These are phyloP conservation scores for Zymoseptoria ardabiliae DNA, from an alignment of 2,329 filamentous ascomycete species.

Conservation along the genomic window DNA sequence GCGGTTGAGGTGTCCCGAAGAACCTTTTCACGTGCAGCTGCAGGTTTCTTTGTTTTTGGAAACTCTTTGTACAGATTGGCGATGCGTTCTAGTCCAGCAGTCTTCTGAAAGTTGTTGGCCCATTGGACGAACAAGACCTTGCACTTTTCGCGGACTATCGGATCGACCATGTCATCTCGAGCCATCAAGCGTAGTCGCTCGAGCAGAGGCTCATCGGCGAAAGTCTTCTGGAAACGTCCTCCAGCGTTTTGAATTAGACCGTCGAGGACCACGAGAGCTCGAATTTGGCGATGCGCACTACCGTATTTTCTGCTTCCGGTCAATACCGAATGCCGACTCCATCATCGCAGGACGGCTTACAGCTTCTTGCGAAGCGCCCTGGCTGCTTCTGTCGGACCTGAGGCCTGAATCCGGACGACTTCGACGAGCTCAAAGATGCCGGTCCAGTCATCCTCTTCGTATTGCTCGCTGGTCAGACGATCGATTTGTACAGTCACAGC, in stretches of 20 bases:
- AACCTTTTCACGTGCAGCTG: constrained; percentile 68
- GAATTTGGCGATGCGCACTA: constrained; percentile 82
- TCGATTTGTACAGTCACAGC: constrained; percentile 91
- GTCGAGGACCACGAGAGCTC: constrained; percentile 82
- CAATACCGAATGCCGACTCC: background rate
- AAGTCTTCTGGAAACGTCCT: constrained; percentile 73
- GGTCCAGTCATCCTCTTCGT: constrained; percentile 82
- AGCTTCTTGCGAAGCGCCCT: constrained; percentile 94
- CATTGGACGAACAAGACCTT: constrained; percentile 79
- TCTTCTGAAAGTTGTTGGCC: constrained; percentile 73
- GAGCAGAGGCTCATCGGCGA: constrained; percentile 83
- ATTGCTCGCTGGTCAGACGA: constrained; percentile 78
- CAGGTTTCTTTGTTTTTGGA: constrained; percentile 58
- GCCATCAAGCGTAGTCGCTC: constrained; percentile 85
- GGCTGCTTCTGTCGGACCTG: constrained; percentile 81
- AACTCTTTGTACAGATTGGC: constrained; percentile 68
- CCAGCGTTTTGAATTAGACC: constrained; percentile 93
- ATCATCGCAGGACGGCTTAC: constrained; percentile 36
- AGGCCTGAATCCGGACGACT: constrained; percentile 80
- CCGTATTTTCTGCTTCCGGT: constrained; percentile 67
- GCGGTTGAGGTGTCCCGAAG: constrained; percentile 69
- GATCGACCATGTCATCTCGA: constrained; percentile 75
- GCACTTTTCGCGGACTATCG: constrained; percentile 81
- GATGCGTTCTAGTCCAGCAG: constrained; percentile 71
- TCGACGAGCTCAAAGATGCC: constrained; percentile 93